A percentile compares a stretch with the other conserved stretches of the same genome.
Conservation (phyloP, 768 basidiomycete genomes). For the Calvatia gigantea region DNA sequence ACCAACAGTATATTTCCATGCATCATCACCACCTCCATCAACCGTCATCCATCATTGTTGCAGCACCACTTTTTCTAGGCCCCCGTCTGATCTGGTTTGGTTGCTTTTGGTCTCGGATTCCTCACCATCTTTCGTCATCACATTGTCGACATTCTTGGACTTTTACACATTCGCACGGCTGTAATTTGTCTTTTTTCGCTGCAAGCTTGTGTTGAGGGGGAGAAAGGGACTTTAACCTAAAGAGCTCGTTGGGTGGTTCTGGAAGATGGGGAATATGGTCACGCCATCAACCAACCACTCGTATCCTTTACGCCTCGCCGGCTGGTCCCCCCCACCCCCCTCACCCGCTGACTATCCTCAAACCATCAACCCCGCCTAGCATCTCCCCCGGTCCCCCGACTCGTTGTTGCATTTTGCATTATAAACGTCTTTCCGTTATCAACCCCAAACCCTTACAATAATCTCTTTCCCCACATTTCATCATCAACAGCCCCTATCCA, state of each 20-base stretch:
- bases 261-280: neutral
- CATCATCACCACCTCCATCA: too few relatives aligned
- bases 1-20: too few relatives aligned
- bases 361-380: neutral
- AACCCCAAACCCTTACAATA: neutral
- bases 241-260: neutral
- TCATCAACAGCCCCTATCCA: neutral
- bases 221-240: conserved; percentile 12
- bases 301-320: neutral
- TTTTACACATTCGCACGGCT: conserved; percentile 18
- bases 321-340: neutral
- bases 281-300: neutral
- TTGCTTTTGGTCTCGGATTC: conserved; percentile 17
- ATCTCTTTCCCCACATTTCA: neutral
- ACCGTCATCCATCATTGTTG: neutral
- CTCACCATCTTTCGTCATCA: conserved; percentile 1
- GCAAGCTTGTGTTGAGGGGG: conserved; percentile 13
- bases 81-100: conserved; percentile 14
- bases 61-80: conserved; percentile 10
- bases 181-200: conserved; percentile 13
- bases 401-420: conserved; percentile 9
- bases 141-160: conserved; percentile 21
- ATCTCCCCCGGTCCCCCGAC: neutral
- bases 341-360: neutral
- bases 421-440: neutral